Percentiles rank a stretch among this genome's conserved stretches.
phyloP scores from a whole-genome alignment of 1,284 basidiomycete species.

The Cryptococcus sp. region DNA sequence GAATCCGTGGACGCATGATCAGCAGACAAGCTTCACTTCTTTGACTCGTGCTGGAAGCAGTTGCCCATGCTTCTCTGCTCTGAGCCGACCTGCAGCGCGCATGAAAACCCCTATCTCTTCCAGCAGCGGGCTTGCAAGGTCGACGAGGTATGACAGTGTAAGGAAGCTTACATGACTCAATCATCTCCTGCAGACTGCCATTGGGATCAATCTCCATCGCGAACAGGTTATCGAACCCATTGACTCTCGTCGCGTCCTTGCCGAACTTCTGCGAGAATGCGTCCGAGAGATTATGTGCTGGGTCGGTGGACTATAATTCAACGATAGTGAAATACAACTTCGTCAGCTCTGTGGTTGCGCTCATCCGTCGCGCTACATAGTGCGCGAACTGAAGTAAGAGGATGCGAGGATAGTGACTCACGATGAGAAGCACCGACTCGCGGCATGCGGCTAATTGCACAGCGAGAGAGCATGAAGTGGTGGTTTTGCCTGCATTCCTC shows the following conservation, averaged over 20 bases:
- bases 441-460: slow-evolving; percentile 84
- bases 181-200: slow-evolving; percentile 97
- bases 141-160: too few relatives aligned
- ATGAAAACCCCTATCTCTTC: background rate
- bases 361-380: background rate
- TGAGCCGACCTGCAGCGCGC: too few relatives aligned
- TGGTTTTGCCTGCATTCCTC: slow-evolving; percentile 77
- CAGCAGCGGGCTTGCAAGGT: background rate
- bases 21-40: background rate
- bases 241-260: slow-evolving; percentile 98
- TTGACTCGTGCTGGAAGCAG: too few relatives aligned
- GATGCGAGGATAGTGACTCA: slow-evolving; percentile 59
- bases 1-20: background rate
- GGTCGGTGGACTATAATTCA: slow-evolving; percentile 82
- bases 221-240: slow-evolving; percentile 93
- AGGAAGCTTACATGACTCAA: slow-evolving; percentile 77
- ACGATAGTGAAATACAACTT: background rate
- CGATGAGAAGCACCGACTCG: slow-evolving; percentile 90
- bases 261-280: slow-evolving; percentile 99
- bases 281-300: slow-evolving; percentile 97
- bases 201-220: slow-evolving; percentile 99
- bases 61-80: too few relatives aligned
- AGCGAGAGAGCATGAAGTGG: slow-evolving; percentile 92
- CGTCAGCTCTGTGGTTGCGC: background rate
- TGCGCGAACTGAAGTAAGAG: background rate